Percentiles rank a stretch among this genome's conserved stretches.
These are phyloP conservation scores for Fusarium algeriense DNA, from an alignment of 2,329 filamentous ascomycete genomes.

Conservation along the genomic window DNA sequence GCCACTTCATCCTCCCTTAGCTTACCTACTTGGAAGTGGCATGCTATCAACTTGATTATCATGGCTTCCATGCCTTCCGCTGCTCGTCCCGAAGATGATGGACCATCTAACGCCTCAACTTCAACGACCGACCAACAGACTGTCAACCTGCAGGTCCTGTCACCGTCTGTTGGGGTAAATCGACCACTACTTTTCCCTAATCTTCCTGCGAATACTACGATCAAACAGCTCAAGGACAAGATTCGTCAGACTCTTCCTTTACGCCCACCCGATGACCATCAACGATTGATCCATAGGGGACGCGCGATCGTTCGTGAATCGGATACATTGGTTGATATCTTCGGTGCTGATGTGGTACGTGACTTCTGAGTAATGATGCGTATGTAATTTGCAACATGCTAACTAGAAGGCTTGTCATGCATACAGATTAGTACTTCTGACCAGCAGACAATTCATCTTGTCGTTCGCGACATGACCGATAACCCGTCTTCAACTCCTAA, in stretches of 20 bases:
- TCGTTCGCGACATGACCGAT: slow-evolving; percentile 58
- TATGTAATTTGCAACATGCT: slow-evolving; percentile 32
- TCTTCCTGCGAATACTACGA: slow-evolving; percentile 63
- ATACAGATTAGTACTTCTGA: slow-evolving; percentile 58
- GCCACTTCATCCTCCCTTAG: slow-evolving; percentile 20
- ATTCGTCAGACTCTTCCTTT: slow-evolving; percentile 65
- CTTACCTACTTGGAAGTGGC: slow-evolving; percentile 39
- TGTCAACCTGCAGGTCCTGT: slow-evolving; percentile 70
- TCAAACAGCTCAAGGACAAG: slow-evolving; percentile 69
- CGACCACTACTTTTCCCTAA: slow-evolving; percentile 63
- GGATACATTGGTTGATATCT: slow-evolving; percentile 68
- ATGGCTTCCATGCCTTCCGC: slow-evolving; percentile 57
- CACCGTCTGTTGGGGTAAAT: slow-evolving; percentile 67
- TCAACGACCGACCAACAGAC: slow-evolving; percentile 51
- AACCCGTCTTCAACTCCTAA: slow-evolving; percentile 45
- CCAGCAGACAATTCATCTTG: slow-evolving; percentile 66
- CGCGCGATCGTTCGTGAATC: slow-evolving; percentile 66
- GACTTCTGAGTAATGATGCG: slow-evolving; percentile 2
- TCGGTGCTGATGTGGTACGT: slow-evolving; percentile 66
- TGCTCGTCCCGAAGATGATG: slow-evolving; percentile 43
- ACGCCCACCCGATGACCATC: slow-evolving; percentile 65
- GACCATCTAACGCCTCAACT: slow-evolving; percentile 14
- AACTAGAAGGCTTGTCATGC: slow-evolving; percentile 21
- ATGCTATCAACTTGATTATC: slow-evolving; percentile 46
- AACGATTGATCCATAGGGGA: slow-evolving; percentile 72